These are phyloP conservation scores for Cutaneotrichosporon sp. DNA, from an alignment of 1,284 basidiomycete species.

Conservation along the genomic window DNA sequence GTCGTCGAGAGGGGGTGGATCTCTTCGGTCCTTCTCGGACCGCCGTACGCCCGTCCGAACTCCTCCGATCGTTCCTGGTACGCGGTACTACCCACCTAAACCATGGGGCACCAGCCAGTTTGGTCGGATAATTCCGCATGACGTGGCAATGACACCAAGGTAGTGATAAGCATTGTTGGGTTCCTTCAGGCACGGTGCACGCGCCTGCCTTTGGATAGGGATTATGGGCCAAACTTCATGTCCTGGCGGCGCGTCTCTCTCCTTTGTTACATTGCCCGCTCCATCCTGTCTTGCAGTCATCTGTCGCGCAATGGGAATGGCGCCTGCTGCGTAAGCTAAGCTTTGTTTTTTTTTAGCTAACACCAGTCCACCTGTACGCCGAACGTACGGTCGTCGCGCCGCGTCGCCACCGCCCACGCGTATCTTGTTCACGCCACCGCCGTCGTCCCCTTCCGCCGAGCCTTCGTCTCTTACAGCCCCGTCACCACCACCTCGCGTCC, in stretches of 20 bases:
- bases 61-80: not conserved
- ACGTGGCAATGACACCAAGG: too few species aligned
- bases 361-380: constrained; percentile 25
- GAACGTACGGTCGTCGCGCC: constrained; percentile 33
- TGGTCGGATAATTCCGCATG: too few species aligned
- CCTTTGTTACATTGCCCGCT: not conserved
- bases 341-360: not conserved
- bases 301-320: not conserved
- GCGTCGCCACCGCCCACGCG: constrained; percentile 7
- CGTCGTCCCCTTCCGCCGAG: not conserved
- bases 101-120: too few species aligned
- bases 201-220: not conserved
- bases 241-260: too few species aligned
- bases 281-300: not conserved
- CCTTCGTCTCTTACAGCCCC: not conserved
- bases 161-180: too few species aligned
- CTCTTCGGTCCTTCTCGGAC: constrained; percentile 7
- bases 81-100: too few species aligned
- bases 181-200: not conserved
- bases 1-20: too few species aligned
- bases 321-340: not conserved
- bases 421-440: constrained; percentile 5
- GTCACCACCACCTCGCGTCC: not conserved
- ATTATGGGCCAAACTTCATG: not conserved
- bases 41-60: not conserved